Evolutionary conservation across 176 grass and related monocot species (phyloP).

Genomic region (Zea luxurians): DNA sequence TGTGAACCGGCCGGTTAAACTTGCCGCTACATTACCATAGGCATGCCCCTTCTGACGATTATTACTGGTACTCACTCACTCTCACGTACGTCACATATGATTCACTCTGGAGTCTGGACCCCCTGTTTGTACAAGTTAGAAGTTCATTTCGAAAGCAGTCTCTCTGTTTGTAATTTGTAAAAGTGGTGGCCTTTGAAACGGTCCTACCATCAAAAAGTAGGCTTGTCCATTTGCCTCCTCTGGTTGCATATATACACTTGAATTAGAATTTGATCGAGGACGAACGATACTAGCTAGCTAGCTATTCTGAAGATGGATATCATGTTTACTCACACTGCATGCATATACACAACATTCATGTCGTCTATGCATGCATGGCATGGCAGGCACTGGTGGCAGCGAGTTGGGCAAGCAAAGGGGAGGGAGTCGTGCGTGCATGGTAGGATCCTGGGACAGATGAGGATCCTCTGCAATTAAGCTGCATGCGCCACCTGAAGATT

Average conservation of each 20-base stretch:
- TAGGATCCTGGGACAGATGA: neutral
- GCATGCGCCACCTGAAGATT: neutral
- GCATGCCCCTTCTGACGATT: no score
- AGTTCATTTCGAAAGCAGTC: neutral
- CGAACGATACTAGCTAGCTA: no score
- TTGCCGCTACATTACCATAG: neutral
- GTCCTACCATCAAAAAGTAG: neutral
- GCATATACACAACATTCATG: neutral
- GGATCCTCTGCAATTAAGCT: conserved; percentile 14
- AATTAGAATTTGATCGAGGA: neutral
- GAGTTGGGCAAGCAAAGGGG: neutral
- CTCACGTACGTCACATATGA: neutral
- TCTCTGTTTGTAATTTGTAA: neutral
- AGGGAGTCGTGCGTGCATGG: neutral
- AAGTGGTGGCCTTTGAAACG: neutral
- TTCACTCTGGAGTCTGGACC: neutral
- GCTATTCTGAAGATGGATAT: neutral
- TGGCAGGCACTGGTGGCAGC: no score
- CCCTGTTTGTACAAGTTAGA: neutral
- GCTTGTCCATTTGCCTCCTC: neutral
- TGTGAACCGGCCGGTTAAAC: neutral
- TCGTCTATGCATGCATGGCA: no score
- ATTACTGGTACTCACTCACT: no score
- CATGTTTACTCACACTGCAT: neutral
- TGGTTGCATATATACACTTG: neutral